Percentiles rank a stretch among this genome's conserved stretches.
Conservation (phyloP, 1,284 basidiomycete species). For the Mycena citricolor region DNA sequence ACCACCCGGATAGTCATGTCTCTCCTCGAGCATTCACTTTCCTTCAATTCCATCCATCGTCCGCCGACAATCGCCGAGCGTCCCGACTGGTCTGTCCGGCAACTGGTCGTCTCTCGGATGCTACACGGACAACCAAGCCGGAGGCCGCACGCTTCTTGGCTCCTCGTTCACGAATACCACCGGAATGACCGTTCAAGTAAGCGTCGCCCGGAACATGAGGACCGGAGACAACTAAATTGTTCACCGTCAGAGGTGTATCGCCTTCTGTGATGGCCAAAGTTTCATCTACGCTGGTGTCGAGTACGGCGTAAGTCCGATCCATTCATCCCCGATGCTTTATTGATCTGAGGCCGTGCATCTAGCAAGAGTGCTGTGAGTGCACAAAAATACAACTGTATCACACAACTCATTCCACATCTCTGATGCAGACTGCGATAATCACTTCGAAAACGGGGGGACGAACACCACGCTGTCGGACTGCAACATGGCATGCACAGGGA, state of each 20-base stretch:
- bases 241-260: constrained; percentile 45
- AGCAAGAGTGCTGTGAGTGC: constrained; percentile 24
- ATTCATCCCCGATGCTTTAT: constrained; percentile 5
- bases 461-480: constrained; percentile 53
- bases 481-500: constrained; percentile 61
- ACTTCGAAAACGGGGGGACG: constrained; percentile 45
- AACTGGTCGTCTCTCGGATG: constrained; percentile 65
- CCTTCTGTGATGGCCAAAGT: constrained; percentile 50
- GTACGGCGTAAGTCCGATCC: constrained; percentile 33
- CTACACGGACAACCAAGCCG: constrained; percentile 56
- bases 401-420: constrained; percentile 8
- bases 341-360: constrained; percentile 16
- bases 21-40: constrained; percentile 23
- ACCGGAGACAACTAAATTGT: constrained; percentile 2
- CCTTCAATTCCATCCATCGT: too few relatives aligned
- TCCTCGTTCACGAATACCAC: constrained; percentile 43
- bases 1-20: constrained; percentile 18
- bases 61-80: constrained; percentile 34
- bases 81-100: constrained; percentile 45
- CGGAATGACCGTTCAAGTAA: constrained; percentile 60
- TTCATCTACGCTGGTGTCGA: constrained; percentile 68
- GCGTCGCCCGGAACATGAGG: constrained; percentile 1
- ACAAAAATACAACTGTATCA: not conserved
- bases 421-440: constrained; percentile 60
- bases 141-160: constrained; percentile 51